Base-by-base conservation (phyloP, 169 alveolate species). In the Plasmodium vinckei region DNA sequence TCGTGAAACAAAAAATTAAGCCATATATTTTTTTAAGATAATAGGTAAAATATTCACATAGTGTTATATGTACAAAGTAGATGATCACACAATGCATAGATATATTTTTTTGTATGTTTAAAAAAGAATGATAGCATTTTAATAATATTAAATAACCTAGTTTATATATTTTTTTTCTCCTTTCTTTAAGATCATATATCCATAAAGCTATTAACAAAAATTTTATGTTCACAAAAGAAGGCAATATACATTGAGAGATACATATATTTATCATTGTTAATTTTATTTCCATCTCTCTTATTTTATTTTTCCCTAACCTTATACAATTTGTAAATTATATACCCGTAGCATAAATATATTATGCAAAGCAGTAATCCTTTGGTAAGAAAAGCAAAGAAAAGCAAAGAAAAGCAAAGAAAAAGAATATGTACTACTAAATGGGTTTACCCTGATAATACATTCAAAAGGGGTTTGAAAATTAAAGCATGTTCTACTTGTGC, bases 331-430 rank as follows among this genome's bases (percentile, higher is more conserved):
- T 13, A 56, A 68, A 68, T 33, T 33, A 46, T 15, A 25, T 54
- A 57, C 12, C 17, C 21, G 47, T n/a, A 33, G 57, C 12, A 47
- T 42, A 42, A 49, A 54, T 51, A 13, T 75, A 75, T 63, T 75
- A 75, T 75, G 88, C 88, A 75, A 75, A 64, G 65, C 77, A 75
- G 21, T 21, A 33, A 63, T 19, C 88, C 88, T 49, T 75, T 75
- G 15, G 53, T 75, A 65, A 75, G 60, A 75, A n/a, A n/a, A n/a
- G n/a, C n/a, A n/a, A n/a, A 2, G 88, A 46, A 44, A 70, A 70
- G 9, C 17, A 69, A 69, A 69, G 25, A 17, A 17, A 47, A 44
- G 21, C 46, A 49, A 69, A 46, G 46, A 0, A 69, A 69, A 49
- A 10, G 2, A 15, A 46, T 5, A 19, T 42, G 9, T 2, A 67